Evolutionary conservation across 805 yeast genomes (phyloP).

Genomic region (Nakazawaea molendinolei): DNA sequence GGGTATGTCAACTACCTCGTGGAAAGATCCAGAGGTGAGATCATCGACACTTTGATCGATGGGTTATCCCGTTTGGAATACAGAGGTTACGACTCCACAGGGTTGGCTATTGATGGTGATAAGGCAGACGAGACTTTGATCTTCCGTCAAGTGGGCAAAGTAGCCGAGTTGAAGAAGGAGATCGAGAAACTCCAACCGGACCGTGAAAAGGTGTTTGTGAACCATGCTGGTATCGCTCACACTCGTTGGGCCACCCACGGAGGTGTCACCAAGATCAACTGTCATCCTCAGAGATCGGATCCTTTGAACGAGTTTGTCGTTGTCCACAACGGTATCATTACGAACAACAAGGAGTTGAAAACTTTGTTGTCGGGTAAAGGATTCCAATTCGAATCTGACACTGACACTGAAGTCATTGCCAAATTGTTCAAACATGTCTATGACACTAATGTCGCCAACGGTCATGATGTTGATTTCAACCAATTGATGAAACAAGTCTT

Average conservation of each 20-base stretch:
- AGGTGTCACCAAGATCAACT: conserved; percentile 75
- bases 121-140: conserved; percentile 61
- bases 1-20: conserved; percentile 96
- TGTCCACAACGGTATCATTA: conserved; percentile 97
- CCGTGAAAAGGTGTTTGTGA: conserved; percentile 58
- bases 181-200: conserved; percentile 45
- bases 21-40: conserved; percentile 87
- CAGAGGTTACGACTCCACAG: conserved; percentile 98
- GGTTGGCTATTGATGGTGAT: conserved; percentile 93
- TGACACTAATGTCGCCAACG: conserved; percentile 67
- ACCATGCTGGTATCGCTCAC: conserved; percentile 96
- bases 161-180: conserved; percentile 66
- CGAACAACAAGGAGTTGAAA: conserved; percentile 88
- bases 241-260: conserved; percentile 99
- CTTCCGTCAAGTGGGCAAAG: conserved; percentile 89
- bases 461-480: conserved; percentile 78
- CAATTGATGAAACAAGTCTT: conserved; percentile 89
- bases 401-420: conserved; percentile 98
- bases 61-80: conserved; percentile 85
- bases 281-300: conserved; percentile 96
- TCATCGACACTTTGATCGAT: conserved; percentile 80
- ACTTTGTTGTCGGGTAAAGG: conserved; percentile 79
- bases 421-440: conserved; percentile 87
- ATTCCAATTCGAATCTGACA: conserved; percentile 77
- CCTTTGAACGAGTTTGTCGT: conserved; percentile 75